Evolutionary conservation across 176 grass and related monocot species (phyloP), one percentile per base, ranked within the genome.

Genomic region (Tuctoria greenei): DNA sequence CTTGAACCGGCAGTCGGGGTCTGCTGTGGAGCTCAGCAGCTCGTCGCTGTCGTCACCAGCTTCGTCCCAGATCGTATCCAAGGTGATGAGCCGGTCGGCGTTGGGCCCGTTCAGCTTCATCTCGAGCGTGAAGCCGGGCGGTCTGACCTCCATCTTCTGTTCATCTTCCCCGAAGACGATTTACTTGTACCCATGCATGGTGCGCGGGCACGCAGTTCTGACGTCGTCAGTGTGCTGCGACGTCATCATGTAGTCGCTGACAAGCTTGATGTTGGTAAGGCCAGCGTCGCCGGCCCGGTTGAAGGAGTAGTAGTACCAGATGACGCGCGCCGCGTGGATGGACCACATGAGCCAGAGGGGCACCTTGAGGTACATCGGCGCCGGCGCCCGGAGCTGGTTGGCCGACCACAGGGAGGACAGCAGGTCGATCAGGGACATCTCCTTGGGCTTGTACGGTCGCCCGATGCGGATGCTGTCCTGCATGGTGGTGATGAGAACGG

Each of bases 151-250:
- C 75, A 1, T 41, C 2, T 12, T 12, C 35, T 15, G 31, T 0
- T 9, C 0, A 0, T 77, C 73, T 26, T 83, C 85, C 4, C 79
- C 79, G 1, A 13, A 0, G 11, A 88, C 79, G 66, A 88, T 26
- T 49, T 79, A 88, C 51, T 16, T 83, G 80, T 83, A 83, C 17
- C 72, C 79, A 0, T 3, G 35, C 85, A 88, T 83, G 45, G 63
- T 78, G 23, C 0, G 4, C 7, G 54, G 51, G 17, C 0, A 8
- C 27, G 51, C 61, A n/a, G n/a, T n/a, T n/a, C n/a, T n/a, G n/a
- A n/a, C n/a, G n/a, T 43, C 41, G 17, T 12, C 2, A 11, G 25
- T 37, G 13, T 72, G 47, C 25, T 24, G 10, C 5, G 35, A 3
- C 1, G 6, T 18, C 44, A 9, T 5, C 75, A 88, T 88, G 79